Conservation (phyloP, 352 stramenopile genomes). For the Pilasporangium apinafurcum region DNA sequence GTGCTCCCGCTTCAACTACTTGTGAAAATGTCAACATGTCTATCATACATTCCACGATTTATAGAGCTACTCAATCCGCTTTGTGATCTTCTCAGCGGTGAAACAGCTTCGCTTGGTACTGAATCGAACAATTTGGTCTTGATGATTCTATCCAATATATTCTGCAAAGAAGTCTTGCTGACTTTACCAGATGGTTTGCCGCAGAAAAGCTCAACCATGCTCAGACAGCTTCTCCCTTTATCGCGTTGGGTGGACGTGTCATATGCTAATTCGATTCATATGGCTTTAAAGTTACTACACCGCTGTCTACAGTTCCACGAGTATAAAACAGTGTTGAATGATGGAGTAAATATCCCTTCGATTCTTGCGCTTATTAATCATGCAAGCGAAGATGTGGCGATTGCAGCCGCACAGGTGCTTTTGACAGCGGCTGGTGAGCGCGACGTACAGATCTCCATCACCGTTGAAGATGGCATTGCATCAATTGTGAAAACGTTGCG, state of each 20-base stretch:
- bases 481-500: slow-evolving; percentile 39
- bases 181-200: slow-evolving; percentile 17
- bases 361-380: slow-evolving; percentile 34
- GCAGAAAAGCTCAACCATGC: slow-evolving; percentile 22
- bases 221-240: slow-evolving; percentile 51
- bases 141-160: slow-evolving; percentile 56
- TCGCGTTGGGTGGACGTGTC: slow-evolving; percentile 34
- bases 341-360: slow-evolving; percentile 41
- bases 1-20: slow-evolving; percentile 42
- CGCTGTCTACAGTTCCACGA: slow-evolving; percentile 19
- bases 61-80: slow-evolving; percentile 23
- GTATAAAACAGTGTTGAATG: slow-evolving; percentile 40
- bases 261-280: slow-evolving; percentile 19
- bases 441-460: slow-evolving; percentile 57
- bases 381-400: slow-evolving; percentile 25
- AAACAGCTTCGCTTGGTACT: background rate
- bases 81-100: slow-evolving; percentile 9
- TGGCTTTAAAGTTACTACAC: slow-evolving; percentile 52
- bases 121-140: slow-evolving; percentile 27
- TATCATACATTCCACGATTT: slow-evolving; percentile 25
- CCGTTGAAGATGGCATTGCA: slow-evolving; percentile 67
- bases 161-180: slow-evolving; percentile 7
- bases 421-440: slow-evolving; percentile 27
- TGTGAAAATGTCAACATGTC: slow-evolving; percentile 30
- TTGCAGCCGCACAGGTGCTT: slow-evolving; percentile 36